Evolutionary conservation across 176 grass and related monocot genomes (phyloP), one percentile per base, ranked within the genome.

Genomic region (Areca catechu): DNA sequence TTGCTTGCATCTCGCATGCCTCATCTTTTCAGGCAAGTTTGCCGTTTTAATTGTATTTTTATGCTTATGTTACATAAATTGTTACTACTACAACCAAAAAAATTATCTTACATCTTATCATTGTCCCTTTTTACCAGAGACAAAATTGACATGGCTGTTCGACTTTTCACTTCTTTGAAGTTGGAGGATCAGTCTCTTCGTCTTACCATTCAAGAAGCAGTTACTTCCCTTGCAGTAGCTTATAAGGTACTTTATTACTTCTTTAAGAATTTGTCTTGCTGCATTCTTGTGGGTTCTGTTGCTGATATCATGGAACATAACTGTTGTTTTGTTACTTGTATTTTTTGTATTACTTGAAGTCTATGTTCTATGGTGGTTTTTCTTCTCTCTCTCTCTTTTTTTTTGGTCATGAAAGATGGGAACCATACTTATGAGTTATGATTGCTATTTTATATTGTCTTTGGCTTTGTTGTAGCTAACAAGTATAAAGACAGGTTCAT

Each of bases 1-100:
- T 86, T 95, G 63, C 86, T 95, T 67, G 83, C 83, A 16, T 90
- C 91, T 78, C 82, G 91, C 27, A 65, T 95, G 83, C 91, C 91
- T 69, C 85, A 95, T 83, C 83, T 95, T 69, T 95, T 95, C 77
- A 95, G 82, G 91, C 63, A 80, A 22, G 80, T 50, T 56, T 27
- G 53, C 60, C 43, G 50, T 52, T 9, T 3, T 43, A 10, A 14
- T 58, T 69, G 53, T 53, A 24, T 20, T 50, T 2, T 73, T 56
- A 16, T 61, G 71, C 25, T 7, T 64, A 43, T 49, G 1, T 51
- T 71, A 47, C 67, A 19, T 72, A 27, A 51, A 73, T 62, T 48
- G 47, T 58, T 70, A 30, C 3, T 71, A 61, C 53, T 59, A 14
- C 9, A 10, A 43, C 10, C 34, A 12, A 43, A 12, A 12, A 43